Evolutionary conservation across 352 stramenopile species (phyloP), one percentile per base, ranked within the genome.

Genomic region (Phytophthora macrochlamydospora): DNA sequence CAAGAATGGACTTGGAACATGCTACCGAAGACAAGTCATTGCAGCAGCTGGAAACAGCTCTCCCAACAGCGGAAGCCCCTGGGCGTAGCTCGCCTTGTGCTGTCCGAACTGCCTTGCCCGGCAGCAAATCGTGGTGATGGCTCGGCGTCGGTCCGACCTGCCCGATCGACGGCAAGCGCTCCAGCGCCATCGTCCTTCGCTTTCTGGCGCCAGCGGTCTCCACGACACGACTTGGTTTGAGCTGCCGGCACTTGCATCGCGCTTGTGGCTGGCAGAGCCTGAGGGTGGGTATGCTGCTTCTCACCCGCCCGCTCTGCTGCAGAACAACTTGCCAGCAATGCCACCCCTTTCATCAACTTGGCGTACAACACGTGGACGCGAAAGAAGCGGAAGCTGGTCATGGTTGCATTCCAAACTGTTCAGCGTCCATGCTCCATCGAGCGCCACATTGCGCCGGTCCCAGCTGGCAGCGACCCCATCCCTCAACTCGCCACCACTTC

Each of bases 381-480:
- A 75, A 75, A 67, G 53, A 72, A 59, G 40, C 2, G 12, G 37
- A 44, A n/a, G 3, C 24, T 57, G 32, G 43, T 56, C 9, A 11
- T 50, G 33, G 37, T 35, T 38, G 48, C 31, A 32, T 24, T 24
- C 18, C 18, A 24, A 24, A 24, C 18, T 24, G 18, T 24, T 24
- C 18, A 24, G 18, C 18, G 18, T 24, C 18, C 18, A 24, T 24
- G 56, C 14, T 30, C 40, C 29, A 65, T 8, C 40, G 51, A 51
- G 46, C 57, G 65, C 49, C 65, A 73, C 49, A 59, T 73, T 73
- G 54, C 50, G 43, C 37, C 60, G 59, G 13, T 40, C 28, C 64
- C 51, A 45, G 44, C 51, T 56, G 44, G 5, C 14, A 13, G 45
- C 29, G 18, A 31, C 4, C 28, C 30, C 43, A 49, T 49, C 43